Evolutionary conservation across 106 monocot species (phyloP).

Genomic region (Apostasia shenzhenica): DNA sequence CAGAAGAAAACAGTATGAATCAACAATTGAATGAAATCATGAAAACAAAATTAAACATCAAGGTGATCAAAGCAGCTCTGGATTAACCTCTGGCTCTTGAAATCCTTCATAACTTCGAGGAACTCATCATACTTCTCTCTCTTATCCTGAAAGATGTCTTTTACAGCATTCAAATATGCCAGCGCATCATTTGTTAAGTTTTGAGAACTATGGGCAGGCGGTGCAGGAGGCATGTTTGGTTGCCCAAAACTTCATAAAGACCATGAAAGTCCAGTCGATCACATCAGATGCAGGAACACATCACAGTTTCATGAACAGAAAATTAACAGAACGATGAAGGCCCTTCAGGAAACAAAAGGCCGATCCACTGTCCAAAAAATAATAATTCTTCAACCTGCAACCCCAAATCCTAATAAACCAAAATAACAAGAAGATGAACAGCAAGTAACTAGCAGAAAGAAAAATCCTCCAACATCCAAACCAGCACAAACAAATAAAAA

Average conservation of each 20-base stretch:
- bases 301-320: not conserved
- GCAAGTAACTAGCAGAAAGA: no score
- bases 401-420: no score
- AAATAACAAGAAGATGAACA: no score
- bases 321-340: not conserved
- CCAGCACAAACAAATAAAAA: no score
- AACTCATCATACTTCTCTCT: conserved; percentile 87
- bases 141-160: conserved; percentile 77
- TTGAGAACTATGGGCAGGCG: conserved; percentile 14
- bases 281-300: conserved; percentile 13
- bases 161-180: conserved; percentile 74
- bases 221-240: conserved; percentile 28
- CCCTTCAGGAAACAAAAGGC: not conserved
- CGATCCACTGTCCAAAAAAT: not conserved
- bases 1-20: not conserved
- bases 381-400: no score
- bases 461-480: no score
- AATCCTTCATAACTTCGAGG: conserved; percentile 84
- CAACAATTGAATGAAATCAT: not conserved
- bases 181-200: conserved; percentile 75
- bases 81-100: conserved; percentile 74
- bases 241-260: conserved; percentile 37
- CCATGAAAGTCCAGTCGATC: conserved; percentile 6
- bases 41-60: not conserved
- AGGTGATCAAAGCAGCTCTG: not conserved